Evolutionary conservation across 1,284 basidiomycete species (phyloP).

Genomic region (Mrakiaceae sp.): DNA sequence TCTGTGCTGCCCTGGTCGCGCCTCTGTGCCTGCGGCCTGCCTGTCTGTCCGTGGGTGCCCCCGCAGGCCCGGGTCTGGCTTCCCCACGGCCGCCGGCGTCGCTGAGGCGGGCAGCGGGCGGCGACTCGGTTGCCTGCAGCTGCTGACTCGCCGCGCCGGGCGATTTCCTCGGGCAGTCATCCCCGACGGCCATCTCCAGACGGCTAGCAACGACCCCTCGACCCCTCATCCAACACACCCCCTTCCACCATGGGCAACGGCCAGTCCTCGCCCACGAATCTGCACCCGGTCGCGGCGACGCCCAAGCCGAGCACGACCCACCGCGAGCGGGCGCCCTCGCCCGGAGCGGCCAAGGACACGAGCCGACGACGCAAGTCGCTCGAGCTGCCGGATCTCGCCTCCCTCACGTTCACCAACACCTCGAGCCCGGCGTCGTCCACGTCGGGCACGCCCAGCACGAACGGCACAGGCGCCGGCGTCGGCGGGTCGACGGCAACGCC

Average conservation of each 20-base stretch:
- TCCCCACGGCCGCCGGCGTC: too few relatives aligned
- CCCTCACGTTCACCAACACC: conserved; percentile 10
- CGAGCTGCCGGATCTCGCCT: conserved; percentile 15
- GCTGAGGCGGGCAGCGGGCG: too few relatives aligned
- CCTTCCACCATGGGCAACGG: conserved; percentile 14
- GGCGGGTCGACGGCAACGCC: background rate
- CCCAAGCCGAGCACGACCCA: conserved; percentile 1
- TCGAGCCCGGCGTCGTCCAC: background rate
- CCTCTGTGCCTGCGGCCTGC: too few relatives aligned
- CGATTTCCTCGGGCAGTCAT: too few relatives aligned
- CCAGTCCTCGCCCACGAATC: conserved; percentile 9
- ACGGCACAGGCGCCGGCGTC: background rate
- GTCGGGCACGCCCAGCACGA: background rate
- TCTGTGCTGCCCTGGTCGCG: too few relatives aligned
- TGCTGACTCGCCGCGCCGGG: too few relatives aligned
- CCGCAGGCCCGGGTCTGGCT: too few relatives aligned
- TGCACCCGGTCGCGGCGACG: background rate
- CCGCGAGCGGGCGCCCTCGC: conserved; percentile 6
- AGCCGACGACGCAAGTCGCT: conserved; percentile 14
- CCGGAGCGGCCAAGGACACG: background rate
- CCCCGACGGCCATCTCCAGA: too few relatives aligned
- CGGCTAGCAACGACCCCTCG: background rate
- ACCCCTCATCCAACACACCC: background rate
- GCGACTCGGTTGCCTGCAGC: too few relatives aligned
- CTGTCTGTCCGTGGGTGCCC: too few relatives aligned